Evolutionary conservation across 2,329 filamentous ascomycete genomes (phyloP).

Genomic region (Aureobasidium sp.): DNA sequence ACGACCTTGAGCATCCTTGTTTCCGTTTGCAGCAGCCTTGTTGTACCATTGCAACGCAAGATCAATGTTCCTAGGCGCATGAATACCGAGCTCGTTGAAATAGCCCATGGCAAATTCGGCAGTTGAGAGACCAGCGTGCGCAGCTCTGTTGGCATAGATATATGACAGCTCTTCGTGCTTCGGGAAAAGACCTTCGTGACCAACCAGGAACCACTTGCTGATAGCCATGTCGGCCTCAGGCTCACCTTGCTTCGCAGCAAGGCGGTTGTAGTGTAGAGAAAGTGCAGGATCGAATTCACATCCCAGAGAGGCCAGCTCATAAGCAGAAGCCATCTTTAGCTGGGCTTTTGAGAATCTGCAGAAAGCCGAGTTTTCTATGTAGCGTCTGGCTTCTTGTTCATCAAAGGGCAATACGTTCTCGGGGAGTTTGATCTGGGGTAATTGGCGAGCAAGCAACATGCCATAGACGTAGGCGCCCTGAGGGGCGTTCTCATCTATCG

Average conservation of each 20-base stretch:
- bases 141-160: conserved; percentile 81
- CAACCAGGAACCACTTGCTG: conserved; percentile 97
- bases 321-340: conserved; percentile 92
- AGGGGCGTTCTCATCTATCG: conserved; percentile 90
- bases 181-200: conserved; percentile 82
- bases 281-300: conserved; percentile 92
- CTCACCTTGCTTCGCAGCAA: conserved; percentile 87
- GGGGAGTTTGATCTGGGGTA: conserved; percentile 84
- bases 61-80: conserved; percentile 72
- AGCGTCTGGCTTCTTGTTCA: conserved; percentile 66
- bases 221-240: conserved; percentile 91
- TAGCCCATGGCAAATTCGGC: conserved; percentile 97
- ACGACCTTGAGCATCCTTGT: conserved; percentile 75
- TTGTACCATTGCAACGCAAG: conserved; percentile 87
- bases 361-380: conserved; percentile 94
- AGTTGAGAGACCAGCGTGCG: conserved; percentile 71
- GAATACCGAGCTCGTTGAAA: conserved; percentile 94
- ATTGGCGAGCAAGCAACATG: conserved; percentile 83
- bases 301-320: conserved; percentile 86
- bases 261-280: conserved; percentile 90
- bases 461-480: conserved; percentile 86
- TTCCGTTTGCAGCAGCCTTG: conserved; percentile 81
- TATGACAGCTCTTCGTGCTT: conserved; percentile 96
- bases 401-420: conserved; percentile 64
- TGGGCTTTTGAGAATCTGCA: conserved; percentile 94